These are phyloP conservation scores for Lepidium sativum DNA, from an alignment of 345 rosid species.

Conservation along the genomic window DNA sequence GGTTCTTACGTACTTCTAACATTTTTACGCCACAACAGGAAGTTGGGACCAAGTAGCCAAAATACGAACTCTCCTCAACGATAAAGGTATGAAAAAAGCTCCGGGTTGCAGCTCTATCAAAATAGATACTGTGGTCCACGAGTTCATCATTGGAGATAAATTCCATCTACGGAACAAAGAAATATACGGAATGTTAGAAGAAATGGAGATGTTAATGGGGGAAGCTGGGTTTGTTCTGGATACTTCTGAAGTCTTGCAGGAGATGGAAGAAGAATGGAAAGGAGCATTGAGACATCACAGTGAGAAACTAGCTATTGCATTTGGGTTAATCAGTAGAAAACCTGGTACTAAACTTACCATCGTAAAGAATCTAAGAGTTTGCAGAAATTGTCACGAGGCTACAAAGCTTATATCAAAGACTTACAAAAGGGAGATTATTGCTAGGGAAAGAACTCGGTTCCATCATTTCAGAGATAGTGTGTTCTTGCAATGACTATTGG, in stretches of 20 bases:
- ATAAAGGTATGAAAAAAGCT: constrained; percentile 58
- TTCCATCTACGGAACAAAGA: constrained; percentile 48
- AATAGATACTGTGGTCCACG: constrained; percentile 58
- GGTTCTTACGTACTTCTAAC: constrained; percentile 67
- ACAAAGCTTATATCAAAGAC: constrained; percentile 66
- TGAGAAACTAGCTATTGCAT: constrained; percentile 73
- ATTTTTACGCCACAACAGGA: constrained; percentile 66
- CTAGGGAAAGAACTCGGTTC: constrained; percentile 69
- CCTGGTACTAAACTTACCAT: constrained; percentile 69
- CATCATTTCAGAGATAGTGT: constrained; percentile 72
- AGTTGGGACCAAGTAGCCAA: constrained; percentile 67
- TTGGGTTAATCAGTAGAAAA: constrained; percentile 67
- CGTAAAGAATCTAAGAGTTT: constrained; percentile 74
- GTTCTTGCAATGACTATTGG: constrained; percentile 81
- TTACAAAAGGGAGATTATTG: constrained; percentile 67
- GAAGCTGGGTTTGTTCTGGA: constrained; percentile 53
- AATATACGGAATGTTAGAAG: constrained; percentile 60
- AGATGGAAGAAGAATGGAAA: no score
- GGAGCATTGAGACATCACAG: constrained; percentile 67
- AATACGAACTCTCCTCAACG: constrained; percentile 43
- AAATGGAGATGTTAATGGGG: constrained; percentile 44
- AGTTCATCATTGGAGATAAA: constrained; percentile 69
- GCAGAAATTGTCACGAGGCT: constrained; percentile 66
- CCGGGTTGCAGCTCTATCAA: constrained; percentile 76
- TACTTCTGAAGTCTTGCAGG: no score